A percentile compares a stretch with the other conserved stretches of the same genome.
Evolutionary conservation across 257 asterid species (phyloP).

Genomic region (Jasminum sambac): DNA sequence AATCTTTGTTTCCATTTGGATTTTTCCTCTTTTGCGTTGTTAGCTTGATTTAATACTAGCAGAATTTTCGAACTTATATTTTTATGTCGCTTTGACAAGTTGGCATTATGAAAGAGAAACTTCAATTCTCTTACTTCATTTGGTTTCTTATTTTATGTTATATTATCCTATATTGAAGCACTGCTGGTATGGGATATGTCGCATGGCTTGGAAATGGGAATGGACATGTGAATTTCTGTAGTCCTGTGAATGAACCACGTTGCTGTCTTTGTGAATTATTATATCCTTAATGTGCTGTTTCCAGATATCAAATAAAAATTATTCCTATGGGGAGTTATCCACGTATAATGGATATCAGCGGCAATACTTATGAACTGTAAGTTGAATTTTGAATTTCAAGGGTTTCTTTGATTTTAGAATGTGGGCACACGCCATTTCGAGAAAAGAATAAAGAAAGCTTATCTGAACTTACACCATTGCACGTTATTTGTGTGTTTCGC

Average conservation of each 20-base stretch:
- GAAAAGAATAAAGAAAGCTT: background rate
- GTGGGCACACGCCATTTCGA: slow-evolving; percentile 5
- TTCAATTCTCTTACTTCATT: slow-evolving; percentile 5
- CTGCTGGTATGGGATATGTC: background rate
- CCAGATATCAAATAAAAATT: slow-evolving; percentile 87
- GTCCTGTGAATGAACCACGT: slow-evolving; percentile 10
- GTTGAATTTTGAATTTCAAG: slow-evolving; percentile 26
- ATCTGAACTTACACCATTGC: background rate
- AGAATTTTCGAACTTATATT: background rate
- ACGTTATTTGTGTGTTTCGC: background rate
- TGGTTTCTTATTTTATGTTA: background rate
- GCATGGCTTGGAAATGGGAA: background rate
- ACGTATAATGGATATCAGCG: slow-evolving; percentile 85
- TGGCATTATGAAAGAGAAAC: background rate
- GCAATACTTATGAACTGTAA: slow-evolving; percentile 92
- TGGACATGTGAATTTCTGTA: slow-evolving; percentile 13
- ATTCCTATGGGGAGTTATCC: slow-evolving; percentile 99
- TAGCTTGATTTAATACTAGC: background rate
- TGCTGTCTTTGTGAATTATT: slow-evolving; percentile 14
- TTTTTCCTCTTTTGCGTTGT: background rate
- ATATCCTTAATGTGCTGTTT: slow-evolving; percentile 40
- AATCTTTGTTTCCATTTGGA: background rate
- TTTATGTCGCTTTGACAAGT: background rate
- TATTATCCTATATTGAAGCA: slow-evolving; percentile 13
- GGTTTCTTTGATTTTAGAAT: slow-evolving; percentile 15